Conservation (phyloP, 805 yeast species). For the Suhomyces prunicola region DNA sequence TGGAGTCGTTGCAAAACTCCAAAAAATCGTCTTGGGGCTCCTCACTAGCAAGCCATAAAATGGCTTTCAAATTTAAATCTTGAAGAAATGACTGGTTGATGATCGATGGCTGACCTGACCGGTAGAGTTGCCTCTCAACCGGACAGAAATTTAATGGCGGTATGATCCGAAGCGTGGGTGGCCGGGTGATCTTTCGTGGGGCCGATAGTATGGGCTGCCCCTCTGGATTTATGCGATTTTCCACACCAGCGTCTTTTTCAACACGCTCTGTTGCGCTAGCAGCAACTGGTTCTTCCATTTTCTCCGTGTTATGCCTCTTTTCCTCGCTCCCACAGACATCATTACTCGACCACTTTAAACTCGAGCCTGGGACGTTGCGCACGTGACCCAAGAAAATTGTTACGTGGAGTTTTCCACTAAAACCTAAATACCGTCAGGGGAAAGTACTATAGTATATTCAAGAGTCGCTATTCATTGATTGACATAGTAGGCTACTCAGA, state of each 20-base stretch:
- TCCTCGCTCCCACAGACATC: neutral
- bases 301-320: neutral
- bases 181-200: conserved; percentile 29
- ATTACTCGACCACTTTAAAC: neutral
- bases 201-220: neutral
- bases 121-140: conserved; percentile 79
- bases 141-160: conserved; percentile 97
- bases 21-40: conserved; percentile 89
- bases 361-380: neutral
- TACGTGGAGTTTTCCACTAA: neutral
- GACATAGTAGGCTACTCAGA: neutral
- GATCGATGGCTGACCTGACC: conserved; percentile 95
- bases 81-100: conserved; percentile 83
- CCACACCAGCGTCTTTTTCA: neutral
- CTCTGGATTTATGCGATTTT: neutral
- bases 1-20: conserved; percentile 71
- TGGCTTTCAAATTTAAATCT: conserved; percentile 69
- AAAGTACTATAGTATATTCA: neutral
- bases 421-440: neutral
- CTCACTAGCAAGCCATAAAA: conserved; percentile 92
- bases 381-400: neutral
- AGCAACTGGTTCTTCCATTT: neutral
- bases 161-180: conserved; percentile 68
- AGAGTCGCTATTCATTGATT: neutral
- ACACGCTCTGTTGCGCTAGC: neutral